Conservation (phyloP, 495 filamentous ascomycete genomes). For the Aspergillus campestris region DNA sequence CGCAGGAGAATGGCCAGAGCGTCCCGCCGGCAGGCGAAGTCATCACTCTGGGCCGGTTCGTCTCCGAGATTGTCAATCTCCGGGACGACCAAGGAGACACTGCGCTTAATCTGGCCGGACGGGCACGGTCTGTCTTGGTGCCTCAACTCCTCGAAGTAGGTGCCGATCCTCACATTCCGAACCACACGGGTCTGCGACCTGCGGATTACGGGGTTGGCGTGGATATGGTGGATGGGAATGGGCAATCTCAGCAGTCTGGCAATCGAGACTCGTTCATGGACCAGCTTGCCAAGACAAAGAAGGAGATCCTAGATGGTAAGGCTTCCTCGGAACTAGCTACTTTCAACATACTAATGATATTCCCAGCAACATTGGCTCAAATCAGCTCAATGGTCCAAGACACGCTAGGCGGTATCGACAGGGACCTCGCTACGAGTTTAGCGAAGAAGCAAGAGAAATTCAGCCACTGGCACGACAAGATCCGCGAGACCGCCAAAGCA, state of each 20-base stretch:
- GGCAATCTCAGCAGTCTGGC: constrained; percentile 40
- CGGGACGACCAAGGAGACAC: constrained; percentile 90
- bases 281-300: constrained; percentile 48
- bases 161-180: constrained; percentile 80
- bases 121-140: constrained; percentile 88
- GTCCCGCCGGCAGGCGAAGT: constrained; percentile 39
- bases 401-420: constrained; percentile 56
- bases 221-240: constrained; percentile 42
- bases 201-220: constrained; percentile 87
- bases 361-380: constrained; percentile 56
- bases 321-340: background rate
- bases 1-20: constrained; percentile 15
- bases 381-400: constrained; percentile 36
- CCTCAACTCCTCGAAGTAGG: constrained; percentile 89
- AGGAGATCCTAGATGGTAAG: constrained; percentile 39
- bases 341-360: constrained; percentile 13
- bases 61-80: constrained; percentile 91
- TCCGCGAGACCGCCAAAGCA: constrained; percentile 71
- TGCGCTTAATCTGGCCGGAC: constrained; percentile 83
- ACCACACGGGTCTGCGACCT: constrained; percentile 76
- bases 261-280: constrained; percentile 49
- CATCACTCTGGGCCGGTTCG: constrained; percentile 81
- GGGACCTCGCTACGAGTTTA: constrained; percentile 65
- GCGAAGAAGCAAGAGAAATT: constrained; percentile 74
- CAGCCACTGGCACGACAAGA: constrained; percentile 63